Evolutionary conservation across 192 early-diverging fungal genomes (phyloP).

Genomic region (Coemansia sp.): DNA sequence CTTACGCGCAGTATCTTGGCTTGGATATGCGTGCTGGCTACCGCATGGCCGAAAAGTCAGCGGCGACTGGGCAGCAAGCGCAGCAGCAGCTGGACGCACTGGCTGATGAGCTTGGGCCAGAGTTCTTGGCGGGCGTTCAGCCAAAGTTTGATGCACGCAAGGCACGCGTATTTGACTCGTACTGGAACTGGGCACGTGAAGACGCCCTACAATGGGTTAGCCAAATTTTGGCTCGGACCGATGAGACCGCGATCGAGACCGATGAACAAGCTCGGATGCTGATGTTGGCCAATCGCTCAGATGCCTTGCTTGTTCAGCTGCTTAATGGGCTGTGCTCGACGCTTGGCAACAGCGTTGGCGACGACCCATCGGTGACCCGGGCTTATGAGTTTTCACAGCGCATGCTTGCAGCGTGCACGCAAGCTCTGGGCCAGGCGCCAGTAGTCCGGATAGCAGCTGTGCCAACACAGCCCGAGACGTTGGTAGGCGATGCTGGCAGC

Average conservation of each 20-base stretch:
- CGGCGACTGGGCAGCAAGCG: background rate
- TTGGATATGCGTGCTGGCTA: conserved; percentile 72
- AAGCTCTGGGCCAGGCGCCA: conserved; percentile 68
- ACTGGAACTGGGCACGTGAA: conserved; percentile 92
- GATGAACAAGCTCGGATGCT: conserved; percentile 10
- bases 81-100: conserved; percentile 78
- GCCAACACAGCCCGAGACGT: conserved; percentile 76
- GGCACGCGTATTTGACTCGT: conserved; percentile 86
- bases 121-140: conserved; percentile 83
- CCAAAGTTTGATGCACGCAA: conserved; percentile 80
- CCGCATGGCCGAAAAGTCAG: conserved; percentile 58
- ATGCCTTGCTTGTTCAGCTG: conserved; percentile 35
- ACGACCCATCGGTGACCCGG: conserved; percentile 59
- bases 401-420: conserved; percentile 79
- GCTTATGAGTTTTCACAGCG: conserved; percentile 68
- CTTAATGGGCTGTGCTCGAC: conserved; percentile 74
- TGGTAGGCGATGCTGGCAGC: conserved; percentile 69
- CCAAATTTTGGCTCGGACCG: conserved; percentile 74
- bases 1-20: conserved; percentile 80
- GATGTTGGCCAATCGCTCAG: conserved; percentile 75
- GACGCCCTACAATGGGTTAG: conserved; percentile 59
- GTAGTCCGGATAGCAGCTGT: background rate
- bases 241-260: conserved; percentile 62
- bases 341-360: conserved; percentile 64
- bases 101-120: conserved; percentile 81